A percentile compares a stretch with the other conserved stretches of the same genome.
phyloP scores from a whole-genome alignment of 352 stramenopile genomes.

The Pythium brachiatum region DNA sequence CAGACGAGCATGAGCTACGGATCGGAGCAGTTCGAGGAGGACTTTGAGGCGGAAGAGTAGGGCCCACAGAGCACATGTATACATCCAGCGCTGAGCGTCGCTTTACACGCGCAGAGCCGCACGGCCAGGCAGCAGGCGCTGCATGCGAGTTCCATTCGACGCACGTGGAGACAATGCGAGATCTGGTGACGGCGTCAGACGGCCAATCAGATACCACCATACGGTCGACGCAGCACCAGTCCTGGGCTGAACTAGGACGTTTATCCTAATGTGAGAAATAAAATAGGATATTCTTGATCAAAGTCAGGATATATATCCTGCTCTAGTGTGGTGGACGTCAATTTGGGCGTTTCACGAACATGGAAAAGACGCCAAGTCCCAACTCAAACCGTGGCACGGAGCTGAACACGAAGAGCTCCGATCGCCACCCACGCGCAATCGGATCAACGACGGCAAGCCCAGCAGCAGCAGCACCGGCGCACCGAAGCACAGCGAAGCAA shows the following conservation, averaged over 20 bases:
- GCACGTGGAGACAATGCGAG: background rate
- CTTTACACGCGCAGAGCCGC: too few relatives aligned
- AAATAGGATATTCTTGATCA: background rate
- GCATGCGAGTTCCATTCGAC: conserved; percentile 3
- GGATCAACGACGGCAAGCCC: background rate
- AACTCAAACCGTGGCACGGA: background rate
- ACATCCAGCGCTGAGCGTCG: too few relatives aligned
- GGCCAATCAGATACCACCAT: conserved; percentile 4
- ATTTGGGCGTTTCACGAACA: background rate
- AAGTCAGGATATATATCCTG: too few relatives aligned
- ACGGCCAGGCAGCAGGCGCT: too few relatives aligned
- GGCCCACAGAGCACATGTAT: background rate
- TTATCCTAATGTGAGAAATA: background rate
- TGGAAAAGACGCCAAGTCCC: background rate
- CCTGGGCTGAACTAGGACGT: background rate
- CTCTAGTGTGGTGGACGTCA: background rate
- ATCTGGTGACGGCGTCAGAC: too few relatives aligned
- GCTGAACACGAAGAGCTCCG: background rate
- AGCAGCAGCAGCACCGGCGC: background rate
- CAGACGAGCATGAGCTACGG: conserved; percentile 61
- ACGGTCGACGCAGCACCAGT: background rate
- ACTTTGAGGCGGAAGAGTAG: conserved; percentile 33
- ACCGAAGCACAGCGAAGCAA: background rate
- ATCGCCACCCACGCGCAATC: background rate
- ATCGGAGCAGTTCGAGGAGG: conserved; percentile 64